phyloP scores from a whole-genome alignment of 495 filamentous ascomycete species.

The Hamigera avellanea region DNA sequence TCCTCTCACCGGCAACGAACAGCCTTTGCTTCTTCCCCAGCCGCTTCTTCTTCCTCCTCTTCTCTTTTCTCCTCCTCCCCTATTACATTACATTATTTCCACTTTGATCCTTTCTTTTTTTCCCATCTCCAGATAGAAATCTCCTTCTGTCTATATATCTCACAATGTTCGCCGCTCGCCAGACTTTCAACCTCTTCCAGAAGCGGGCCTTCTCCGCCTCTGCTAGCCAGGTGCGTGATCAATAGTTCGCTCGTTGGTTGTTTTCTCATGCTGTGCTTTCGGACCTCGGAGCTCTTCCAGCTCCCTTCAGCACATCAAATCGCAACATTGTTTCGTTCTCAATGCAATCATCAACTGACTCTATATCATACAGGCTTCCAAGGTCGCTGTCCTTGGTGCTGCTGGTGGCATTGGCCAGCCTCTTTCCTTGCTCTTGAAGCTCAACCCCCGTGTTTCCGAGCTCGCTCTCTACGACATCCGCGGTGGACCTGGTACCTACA shows the following conservation, averaged over 20 bases:
- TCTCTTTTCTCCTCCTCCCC: constrained; percentile 4
- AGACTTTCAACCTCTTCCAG: constrained; percentile 61
- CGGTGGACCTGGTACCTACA: constrained; percentile 72
- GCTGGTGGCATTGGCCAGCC: constrained; percentile 97
- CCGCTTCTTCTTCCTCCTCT: constrained; percentile 9
- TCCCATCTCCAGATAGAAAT: constrained; percentile 7
- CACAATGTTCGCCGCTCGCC: constrained; percentile 71
- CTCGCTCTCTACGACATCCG: constrained; percentile 97
- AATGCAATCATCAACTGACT: constrained; percentile 29
- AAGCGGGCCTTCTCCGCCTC: constrained; percentile 90
- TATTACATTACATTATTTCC: constrained; percentile 6
- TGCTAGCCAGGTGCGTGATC: constrained; percentile 62
- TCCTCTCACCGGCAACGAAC: too few species aligned
- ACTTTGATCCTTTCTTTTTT: constrained; percentile 5
- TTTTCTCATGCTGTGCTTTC: constrained; percentile 3
- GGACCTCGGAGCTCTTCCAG: constrained; percentile 4
- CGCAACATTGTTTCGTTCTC: neutral
- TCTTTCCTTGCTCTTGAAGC: constrained; percentile 91
- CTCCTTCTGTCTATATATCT: constrained; percentile 5
- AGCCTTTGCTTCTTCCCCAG: too few species aligned
- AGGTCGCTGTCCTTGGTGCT: constrained; percentile 93
- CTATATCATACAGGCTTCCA: constrained; percentile 58
- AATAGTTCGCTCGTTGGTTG: constrained; percentile 3
- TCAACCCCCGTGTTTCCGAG: constrained; percentile 86
- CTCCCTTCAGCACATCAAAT: neutral